Conservation (phyloP, 2,329 filamentous ascomycete genomes). For the Ophiostoma angusticollis region DNA sequence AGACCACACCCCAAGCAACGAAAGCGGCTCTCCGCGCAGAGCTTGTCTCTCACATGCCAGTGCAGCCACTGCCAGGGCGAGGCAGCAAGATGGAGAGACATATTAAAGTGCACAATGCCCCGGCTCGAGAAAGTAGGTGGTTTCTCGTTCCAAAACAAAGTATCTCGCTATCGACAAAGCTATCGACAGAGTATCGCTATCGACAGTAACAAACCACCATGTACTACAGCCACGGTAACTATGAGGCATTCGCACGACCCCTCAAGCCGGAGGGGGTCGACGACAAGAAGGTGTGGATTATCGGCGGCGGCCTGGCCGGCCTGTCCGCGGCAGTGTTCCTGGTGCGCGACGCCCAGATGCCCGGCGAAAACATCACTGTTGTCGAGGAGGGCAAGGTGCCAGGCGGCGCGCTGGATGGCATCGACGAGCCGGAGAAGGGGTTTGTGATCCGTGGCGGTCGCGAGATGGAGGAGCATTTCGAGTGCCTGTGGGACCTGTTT, state of each 20-base stretch:
- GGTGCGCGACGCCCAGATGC: conserved; percentile 22
- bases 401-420: conserved; percentile 20
- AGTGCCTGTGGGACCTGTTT: conserved; percentile 22
- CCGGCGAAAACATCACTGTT: conserved; percentile 22
- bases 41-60: too few relatives aligned
- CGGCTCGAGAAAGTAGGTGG: too few relatives aligned
- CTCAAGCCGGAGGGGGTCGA: conserved; percentile 14
- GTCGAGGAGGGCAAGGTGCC: conserved; percentile 20
- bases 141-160: too few relatives aligned
- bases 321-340: conserved; percentile 24
- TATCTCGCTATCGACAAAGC: too few relatives aligned
- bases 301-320: conserved; percentile 23
- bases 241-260: conserved; percentile 15
- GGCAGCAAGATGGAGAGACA: too few relatives aligned
- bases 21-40: too few relatives aligned
- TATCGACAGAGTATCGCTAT: too few relatives aligned
- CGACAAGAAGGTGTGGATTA: conserved; percentile 20
- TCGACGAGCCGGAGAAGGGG: conserved; percentile 20
- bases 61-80: too few relatives aligned
- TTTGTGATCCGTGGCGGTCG: conserved; percentile 24
- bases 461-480: conserved; percentile 22
- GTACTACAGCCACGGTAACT: conserved; percentile 18
- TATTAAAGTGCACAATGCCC: too few relatives aligned
- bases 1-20: too few relatives aligned
- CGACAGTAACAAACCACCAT: too few relatives aligned